Percentiles rank a stretch among this genome's conserved stretches.
Evolutionary conservation across 1,284 basidiomycete genomes (phyloP).

Genomic region (Ceratobasidium sp.): DNA sequence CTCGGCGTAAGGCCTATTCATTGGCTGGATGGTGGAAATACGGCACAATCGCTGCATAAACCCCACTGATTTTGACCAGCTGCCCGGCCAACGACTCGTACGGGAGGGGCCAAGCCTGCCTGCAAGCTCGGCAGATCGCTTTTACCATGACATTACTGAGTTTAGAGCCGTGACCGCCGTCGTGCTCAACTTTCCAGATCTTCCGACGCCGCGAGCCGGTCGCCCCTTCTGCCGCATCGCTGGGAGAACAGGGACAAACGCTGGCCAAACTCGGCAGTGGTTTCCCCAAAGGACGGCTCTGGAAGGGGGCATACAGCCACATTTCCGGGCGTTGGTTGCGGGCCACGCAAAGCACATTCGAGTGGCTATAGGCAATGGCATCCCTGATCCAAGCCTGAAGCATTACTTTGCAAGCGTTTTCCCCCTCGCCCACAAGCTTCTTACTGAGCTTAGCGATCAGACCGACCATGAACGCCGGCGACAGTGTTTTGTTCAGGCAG

Average conservation of each 20-base stretch:
- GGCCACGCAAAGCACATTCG: not conserved
- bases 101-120: conserved; percentile 27
- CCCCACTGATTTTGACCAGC: not conserved
- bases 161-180: not conserved
- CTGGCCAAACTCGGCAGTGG: not conserved
- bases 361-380: conserved; percentile 11
- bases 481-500: not conserved
- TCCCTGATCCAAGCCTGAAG: not conserved
- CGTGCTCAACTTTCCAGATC: conserved; percentile 24
- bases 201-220: not conserved
- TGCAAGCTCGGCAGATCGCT: conserved; percentile 10
- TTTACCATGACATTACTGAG: conserved; percentile 10
- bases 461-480: conserved; percentile 4
- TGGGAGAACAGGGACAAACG: not conserved
- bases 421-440: not conserved
- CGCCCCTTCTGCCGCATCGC: not conserved
- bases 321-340: not conserved
- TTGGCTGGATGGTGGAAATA: conserved; percentile 4
- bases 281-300: conserved; percentile 26
- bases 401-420: not conserved
- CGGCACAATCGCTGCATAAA: conserved; percentile 23
- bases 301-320: conserved; percentile 40
- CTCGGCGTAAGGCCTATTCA: too few relatives aligned
- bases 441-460: not conserved
- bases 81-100: not conserved